These are phyloP conservation scores for Dactylonectria macrodidyma DNA, from an alignment of 2,329 filamentous ascomycete genomes.

Conservation along the genomic window DNA sequence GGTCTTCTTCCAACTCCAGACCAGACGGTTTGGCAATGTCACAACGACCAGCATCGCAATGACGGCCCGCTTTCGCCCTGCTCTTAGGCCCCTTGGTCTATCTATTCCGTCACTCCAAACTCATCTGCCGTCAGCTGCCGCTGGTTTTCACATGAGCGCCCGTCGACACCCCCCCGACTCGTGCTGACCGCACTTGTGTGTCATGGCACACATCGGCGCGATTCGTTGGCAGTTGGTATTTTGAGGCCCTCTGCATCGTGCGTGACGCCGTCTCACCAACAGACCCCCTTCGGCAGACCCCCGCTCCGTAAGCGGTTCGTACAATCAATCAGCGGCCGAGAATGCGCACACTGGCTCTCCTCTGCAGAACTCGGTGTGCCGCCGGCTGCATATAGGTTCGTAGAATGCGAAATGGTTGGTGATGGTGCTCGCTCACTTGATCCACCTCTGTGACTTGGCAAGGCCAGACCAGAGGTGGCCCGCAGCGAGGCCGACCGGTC, in stretches of 20 bases:
- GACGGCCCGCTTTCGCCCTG: constrained; percentile 12
- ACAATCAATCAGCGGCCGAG: constrained; percentile 43
- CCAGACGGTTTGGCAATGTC: constrained; percentile 28
- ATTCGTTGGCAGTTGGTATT: constrained; percentile 43
- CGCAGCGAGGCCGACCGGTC: constrained; percentile 36
- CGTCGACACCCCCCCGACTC: background rate
- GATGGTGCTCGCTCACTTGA: constrained; percentile 38
- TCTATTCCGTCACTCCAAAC: constrained; percentile 4
- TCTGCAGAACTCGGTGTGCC: constrained; percentile 47
- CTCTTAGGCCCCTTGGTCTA: background rate
- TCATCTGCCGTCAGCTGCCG: background rate
- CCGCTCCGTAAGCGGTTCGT: constrained; percentile 28
- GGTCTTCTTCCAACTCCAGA: constrained; percentile 19
- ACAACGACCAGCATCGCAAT: constrained; percentile 26
- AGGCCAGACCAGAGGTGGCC: constrained; percentile 34
- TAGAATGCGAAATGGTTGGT: constrained; percentile 43
- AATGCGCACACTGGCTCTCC: constrained; percentile 34
- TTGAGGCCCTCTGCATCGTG: constrained; percentile 35
- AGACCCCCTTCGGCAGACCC: constrained; percentile 34
- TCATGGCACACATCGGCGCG: constrained; percentile 28
- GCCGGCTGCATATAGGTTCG: constrained; percentile 44
- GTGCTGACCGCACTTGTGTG: constrained; percentile 35
- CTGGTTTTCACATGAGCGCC: constrained; percentile 1
- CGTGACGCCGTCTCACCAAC: constrained; percentile 28
- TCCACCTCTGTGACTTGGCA: constrained; percentile 47